A percentile compares a stretch with the other conserved stretches of the same genome.
phyloP scores from a whole-genome alignment of 306 rosid species.

The Casuarina glauca region DNA sequence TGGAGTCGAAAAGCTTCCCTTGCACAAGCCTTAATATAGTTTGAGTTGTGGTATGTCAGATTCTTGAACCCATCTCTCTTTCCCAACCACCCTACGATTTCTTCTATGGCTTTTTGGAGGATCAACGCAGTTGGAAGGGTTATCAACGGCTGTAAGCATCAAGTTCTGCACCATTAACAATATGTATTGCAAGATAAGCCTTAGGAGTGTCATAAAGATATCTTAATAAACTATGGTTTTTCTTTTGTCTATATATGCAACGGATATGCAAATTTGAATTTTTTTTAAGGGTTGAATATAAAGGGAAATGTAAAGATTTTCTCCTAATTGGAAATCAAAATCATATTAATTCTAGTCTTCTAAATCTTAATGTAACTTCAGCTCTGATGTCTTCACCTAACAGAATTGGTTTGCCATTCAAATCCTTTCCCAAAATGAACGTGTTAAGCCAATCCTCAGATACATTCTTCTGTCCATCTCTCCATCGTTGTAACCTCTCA shows the following conservation, averaged over 20 bases:
- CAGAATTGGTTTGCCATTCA: conserved; percentile 20
- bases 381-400: conserved; percentile 43
- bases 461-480: conserved; percentile 25
- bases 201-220: too few species aligned
- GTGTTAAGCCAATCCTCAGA: conserved; percentile 44
- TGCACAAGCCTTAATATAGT: conserved; percentile 40
- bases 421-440: conserved; percentile 34
- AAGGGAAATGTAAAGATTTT: too few species aligned
- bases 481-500: conserved; percentile 38
- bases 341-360: too few species aligned
- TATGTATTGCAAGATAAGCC: neutral
- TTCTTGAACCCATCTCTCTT: conserved; percentile 37
- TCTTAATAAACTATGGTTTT: too few species aligned
- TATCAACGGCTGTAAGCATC: conserved; percentile 36
- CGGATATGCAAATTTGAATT: too few species aligned
- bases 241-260: too few species aligned
- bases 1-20: conserved; percentile 50
- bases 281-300: too few species aligned
- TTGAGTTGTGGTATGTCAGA: conserved; percentile 43
- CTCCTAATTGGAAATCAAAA: too few species aligned
- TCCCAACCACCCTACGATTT: conserved; percentile 38
- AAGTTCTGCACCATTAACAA: conserved; percentile 31
- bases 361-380: conserved; percentile 26
- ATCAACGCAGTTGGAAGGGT: conserved; percentile 37
- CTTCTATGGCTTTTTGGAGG: conserved; percentile 29